phyloP scores from a whole-genome alignment of 345 rosid species.

The Gossypium rotundifolium region DNA sequence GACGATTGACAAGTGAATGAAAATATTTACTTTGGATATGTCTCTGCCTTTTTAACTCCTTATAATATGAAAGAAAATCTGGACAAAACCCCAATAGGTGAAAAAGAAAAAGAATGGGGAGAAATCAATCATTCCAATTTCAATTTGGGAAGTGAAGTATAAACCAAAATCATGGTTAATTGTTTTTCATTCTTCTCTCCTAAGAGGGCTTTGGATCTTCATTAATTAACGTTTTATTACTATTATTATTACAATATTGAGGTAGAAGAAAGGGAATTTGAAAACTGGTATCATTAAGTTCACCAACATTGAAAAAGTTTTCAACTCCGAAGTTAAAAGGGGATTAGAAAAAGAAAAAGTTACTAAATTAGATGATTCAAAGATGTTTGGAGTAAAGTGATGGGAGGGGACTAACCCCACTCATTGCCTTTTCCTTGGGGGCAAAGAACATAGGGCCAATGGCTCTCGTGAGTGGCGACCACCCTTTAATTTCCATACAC shows the following conservation, averaged over 20 bases:
- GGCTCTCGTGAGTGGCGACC: background rate
- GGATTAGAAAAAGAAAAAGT: background rate
- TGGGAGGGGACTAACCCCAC: background rate
- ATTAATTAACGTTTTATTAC: no score
- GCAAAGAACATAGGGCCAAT: background rate
- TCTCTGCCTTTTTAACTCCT: background rate
- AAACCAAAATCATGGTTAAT: background rate
- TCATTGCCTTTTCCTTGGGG: slow-evolving; percentile 4
- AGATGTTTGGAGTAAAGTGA: background rate
- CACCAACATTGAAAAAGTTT: background rate
- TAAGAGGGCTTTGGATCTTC: no score
- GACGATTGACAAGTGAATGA: background rate
- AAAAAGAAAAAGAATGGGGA: background rate
- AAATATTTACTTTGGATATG: background rate
- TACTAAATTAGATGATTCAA: background rate
- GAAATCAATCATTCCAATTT: background rate
- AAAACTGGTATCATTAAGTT: no score
- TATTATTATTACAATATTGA: no score
- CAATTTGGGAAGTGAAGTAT: background rate
- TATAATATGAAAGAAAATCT: background rate
- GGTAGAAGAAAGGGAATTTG: no score
- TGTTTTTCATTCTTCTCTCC: background rate
- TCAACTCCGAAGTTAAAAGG: no score
- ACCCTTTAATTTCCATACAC: background rate
- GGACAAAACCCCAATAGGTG: background rate